These are phyloP conservation scores for Mycena floridula DNA, from an alignment of 768 basidiomycete species.

Conservation along the genomic window DNA sequence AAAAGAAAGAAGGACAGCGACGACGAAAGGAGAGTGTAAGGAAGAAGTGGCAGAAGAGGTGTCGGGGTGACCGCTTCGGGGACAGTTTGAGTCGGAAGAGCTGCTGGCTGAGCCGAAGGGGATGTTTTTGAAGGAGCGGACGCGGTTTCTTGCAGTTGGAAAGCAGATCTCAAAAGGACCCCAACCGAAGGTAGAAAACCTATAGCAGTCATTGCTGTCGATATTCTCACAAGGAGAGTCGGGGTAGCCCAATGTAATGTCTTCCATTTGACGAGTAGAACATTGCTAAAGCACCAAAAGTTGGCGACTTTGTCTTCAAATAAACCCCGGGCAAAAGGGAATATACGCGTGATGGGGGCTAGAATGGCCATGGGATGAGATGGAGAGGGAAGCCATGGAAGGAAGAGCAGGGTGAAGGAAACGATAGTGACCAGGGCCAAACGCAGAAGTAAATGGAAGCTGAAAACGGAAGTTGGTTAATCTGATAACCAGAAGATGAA, in stretches of 20 bases:
- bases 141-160: neutral
- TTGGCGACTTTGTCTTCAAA: constrained; percentile 98
- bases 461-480: constrained; percentile 7
- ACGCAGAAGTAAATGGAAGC: constrained; percentile 52
- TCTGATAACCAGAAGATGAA: neutral
- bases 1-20: constrained; percentile 94
- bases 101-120: too few relatives aligned
- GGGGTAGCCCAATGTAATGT: constrained; percentile 7
- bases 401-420: constrained; percentile 66
- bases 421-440: constrained; percentile 56
- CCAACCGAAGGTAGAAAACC: neutral
- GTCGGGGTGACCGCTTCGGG: too few relatives aligned
- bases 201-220: neutral
- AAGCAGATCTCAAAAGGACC: neutral
- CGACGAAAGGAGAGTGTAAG: constrained; percentile 72
- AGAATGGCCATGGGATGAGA: constrained; percentile 22
- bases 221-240: neutral
- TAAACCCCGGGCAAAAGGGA: constrained; percentile 85
- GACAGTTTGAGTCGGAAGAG: too few relatives aligned
- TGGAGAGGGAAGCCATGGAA: constrained; percentile 72
- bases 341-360: constrained; percentile 76
- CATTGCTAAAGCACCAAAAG: constrained; percentile 93
- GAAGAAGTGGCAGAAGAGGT: constrained; percentile 60
- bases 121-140: neutral
- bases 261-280: constrained; percentile 77